Evolutionary conservation across 2,329 filamentous ascomycete species (phyloP).

Genomic region (Aspergillus felis): DNA sequence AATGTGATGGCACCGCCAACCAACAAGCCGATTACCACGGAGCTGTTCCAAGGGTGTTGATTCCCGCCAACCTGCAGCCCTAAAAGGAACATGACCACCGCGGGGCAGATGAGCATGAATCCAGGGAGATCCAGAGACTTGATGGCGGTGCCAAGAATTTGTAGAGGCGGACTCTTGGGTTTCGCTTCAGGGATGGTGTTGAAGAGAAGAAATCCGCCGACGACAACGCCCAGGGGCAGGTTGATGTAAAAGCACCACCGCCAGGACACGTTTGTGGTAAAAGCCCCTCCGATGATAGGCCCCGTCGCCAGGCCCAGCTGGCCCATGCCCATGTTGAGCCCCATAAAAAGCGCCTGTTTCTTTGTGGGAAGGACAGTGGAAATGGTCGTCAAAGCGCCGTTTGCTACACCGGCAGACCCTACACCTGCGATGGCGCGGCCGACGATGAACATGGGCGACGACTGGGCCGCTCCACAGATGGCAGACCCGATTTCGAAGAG

Average conservation of each 20-base stretch:
- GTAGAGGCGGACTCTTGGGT: slow-evolving; percentile 12
- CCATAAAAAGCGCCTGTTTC: slow-evolving; percentile 16
- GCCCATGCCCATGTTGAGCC: slow-evolving; percentile 15
- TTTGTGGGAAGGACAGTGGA: slow-evolving; percentile 13
- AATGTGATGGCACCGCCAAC: too few species aligned
- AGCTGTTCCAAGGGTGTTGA: too few species aligned
- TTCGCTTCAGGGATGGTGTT: slow-evolving; percentile 25
- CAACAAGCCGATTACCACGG: too few species aligned
- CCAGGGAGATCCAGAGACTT: slow-evolving; percentile 30
- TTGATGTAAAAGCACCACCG: slow-evolving; percentile 42
- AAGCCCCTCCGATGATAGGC: slow-evolving; percentile 33
- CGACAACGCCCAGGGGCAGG: slow-evolving; percentile 30
- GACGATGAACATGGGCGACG: slow-evolving; percentile 26
- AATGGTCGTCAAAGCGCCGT: slow-evolving; percentile 14
- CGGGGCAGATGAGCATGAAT: slow-evolving; percentile 32
- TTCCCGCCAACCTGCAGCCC: slow-evolving; percentile 36
- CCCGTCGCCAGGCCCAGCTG: slow-evolving; percentile 15
- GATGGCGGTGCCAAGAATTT: slow-evolving; percentile 15
- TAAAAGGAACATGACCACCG: slow-evolving; percentile 33
- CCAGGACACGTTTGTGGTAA: slow-evolving; percentile 34
- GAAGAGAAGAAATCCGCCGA: slow-evolving; percentile 22
- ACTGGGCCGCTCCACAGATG: slow-evolving; percentile 21
- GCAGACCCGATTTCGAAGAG: slow-evolving; percentile 30
- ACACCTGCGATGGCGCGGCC: slow-evolving; percentile 22
- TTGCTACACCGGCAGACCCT: slow-evolving; percentile 20